phyloP scores from a whole-genome alignment of 1,284 basidiomycete genomes.

The Singerocomus rubriflavus region DNA sequence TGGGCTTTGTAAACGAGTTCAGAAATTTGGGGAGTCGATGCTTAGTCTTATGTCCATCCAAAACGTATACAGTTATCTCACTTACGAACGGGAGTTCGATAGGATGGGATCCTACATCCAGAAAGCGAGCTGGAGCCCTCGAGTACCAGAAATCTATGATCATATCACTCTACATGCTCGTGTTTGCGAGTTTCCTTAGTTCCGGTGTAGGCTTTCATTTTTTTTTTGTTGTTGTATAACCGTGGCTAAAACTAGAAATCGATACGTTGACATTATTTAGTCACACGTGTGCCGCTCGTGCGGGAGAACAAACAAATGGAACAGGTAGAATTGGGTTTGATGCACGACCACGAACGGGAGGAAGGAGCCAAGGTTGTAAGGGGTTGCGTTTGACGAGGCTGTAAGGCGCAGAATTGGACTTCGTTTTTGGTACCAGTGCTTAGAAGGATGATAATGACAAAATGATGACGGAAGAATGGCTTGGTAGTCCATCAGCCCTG shows the following conservation, averaged over 20 bases:
- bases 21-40: too few species aligned
- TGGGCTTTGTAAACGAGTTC: too few species aligned
- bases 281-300: slow-evolving; percentile 32
- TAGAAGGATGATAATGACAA: too few species aligned
- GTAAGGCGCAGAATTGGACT: slow-evolving; percentile 43
- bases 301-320: slow-evolving; percentile 44
- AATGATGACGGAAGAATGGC: too few species aligned
- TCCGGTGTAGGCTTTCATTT: slow-evolving; percentile 28
- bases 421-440: slow-evolving; percentile 21
- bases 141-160: slow-evolving; percentile 50
- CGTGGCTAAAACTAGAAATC: too few species aligned
- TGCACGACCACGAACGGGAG: slow-evolving; percentile 40
- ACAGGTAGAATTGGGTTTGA: slow-evolving; percentile 41
- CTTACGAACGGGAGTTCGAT: neutral
- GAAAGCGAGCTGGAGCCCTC: slow-evolving; percentile 48
- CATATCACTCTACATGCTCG: slow-evolving; percentile 43
- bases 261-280: too few species aligned
- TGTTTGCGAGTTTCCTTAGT: slow-evolving; percentile 36
- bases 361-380: slow-evolving; percentile 49
- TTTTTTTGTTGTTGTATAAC: too few species aligned
- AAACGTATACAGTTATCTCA: too few species aligned
- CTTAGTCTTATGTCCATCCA: too few species aligned
- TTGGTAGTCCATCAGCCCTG: too few species aligned
- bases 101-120: slow-evolving; percentile 53
- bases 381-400: slow-evolving; percentile 50